Base-by-base conservation (phyloP, 805 yeast genomes). In the Metschnikowia santaceciliae region DNA sequence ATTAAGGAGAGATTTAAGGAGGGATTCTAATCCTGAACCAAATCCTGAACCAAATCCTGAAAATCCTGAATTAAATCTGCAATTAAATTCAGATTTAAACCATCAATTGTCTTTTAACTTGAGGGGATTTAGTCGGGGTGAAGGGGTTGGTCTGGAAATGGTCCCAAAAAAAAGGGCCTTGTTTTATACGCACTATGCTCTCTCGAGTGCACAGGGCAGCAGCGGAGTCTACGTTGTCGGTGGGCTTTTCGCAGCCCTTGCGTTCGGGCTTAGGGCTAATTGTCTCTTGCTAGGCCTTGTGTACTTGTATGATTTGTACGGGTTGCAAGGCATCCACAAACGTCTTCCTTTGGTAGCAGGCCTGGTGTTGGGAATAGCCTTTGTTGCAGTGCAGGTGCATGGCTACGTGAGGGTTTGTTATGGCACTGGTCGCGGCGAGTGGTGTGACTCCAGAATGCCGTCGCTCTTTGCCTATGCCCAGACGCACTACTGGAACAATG, bases 401-500 rank as follows among this genome's bases (percentile, higher is more conserved):
- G 87, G 90, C 1, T 90, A 82, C 59, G 32, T 41, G 3, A 59
- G 61, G 14, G 85, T 81, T 54, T 94, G 99, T 63, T 35, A 15
- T 35, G 46, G 40, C 20, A 88, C 90, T 1, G 76, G 67, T 13
- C 70, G 90, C 51, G 83, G 88, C 6, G 87, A 78, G 53, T 92
- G 97, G 97, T 92, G 99, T 64, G 53, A 69, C 13, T 56, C 70
- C 4, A 51, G 55, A 3, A 47, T 87, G 0, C 89, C 88, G 6
- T 78, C 85, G 20, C 71, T 92, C 13, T 83, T 83, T 58, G 65
- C 79, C 3, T 88, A 76, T 64, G 87, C 95, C 6, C 99, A 94
- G 67, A 52, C 69, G 1, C 75, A 82, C 55, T 90, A 92, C 65
- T 94, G 99, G 99, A 79, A 83, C 58, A 78, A 75, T 41, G 98